These are phyloP conservation scores for Ceratocystis smalleyi DNA, from an alignment of 2,329 filamentous ascomycete species.

Conservation along the genomic window DNA sequence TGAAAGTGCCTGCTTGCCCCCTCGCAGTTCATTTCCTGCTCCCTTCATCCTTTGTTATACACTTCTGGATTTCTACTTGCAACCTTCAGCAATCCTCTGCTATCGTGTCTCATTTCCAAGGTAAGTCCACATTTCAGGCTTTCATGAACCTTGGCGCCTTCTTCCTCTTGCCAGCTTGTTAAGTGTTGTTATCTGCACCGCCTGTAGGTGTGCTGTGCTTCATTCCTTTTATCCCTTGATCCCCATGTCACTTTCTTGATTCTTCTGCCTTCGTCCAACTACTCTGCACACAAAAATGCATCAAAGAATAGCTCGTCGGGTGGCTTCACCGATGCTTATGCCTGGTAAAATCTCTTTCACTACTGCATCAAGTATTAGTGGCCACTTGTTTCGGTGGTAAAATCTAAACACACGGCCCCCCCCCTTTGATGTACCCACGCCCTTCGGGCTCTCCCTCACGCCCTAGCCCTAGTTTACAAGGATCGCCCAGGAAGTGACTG, in stretches of 20 bases:
- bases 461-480: not conserved
- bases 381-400: not conserved
- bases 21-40: not conserved
- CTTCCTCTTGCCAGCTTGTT: not conserved
- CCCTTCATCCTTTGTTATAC: not conserved
- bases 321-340: slow-evolving; percentile 6
- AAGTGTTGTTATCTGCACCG: not conserved
- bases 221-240: not conserved
- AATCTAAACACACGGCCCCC: not conserved
- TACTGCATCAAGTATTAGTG: not conserved
- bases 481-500: not conserved
- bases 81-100: not conserved
- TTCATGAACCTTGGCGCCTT: not conserved
- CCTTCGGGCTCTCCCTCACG: not conserved
- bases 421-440: not conserved
- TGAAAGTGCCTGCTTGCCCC: not conserved
- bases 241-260: not conserved
- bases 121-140: not conserved
- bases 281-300: not conserved
- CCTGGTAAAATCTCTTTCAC: not conserved
- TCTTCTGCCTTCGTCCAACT: not conserved
- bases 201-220: not conserved
- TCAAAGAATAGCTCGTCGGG: not conserved
- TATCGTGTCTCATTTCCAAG: not conserved
- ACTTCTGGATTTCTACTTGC: not conserved